Evolutionary conservation across 1,284 basidiomycete genomes (phyloP), one percentile per base, ranked within the genome.

Genomic region (Ganoderma leucocontextum): DNA sequence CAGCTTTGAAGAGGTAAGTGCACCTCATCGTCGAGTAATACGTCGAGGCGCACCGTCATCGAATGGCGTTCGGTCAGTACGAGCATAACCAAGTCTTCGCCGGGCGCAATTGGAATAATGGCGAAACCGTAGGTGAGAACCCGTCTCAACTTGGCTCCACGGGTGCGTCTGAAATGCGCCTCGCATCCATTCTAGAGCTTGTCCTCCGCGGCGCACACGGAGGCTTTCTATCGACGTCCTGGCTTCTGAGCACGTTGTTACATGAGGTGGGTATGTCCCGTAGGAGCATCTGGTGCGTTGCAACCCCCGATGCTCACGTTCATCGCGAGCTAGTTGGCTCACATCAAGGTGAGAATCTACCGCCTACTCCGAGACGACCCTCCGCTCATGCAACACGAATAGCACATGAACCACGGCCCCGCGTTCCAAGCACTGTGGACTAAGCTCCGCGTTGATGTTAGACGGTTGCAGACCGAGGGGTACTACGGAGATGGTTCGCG

Each of bases 391-490:
- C 15, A n/a, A 9, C 9, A 2, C 22, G 15, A 17, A 35, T 64
- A 94, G 92, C 89, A 94, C 78, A 91, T 91, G 91, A 85, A 94
- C 74, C 93, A 95, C 73, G 90, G 91, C 0, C 81, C 87, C 5
- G 86, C 82, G 0, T 95, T 95, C 77, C 92, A 94, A 80, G 83
- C 86, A 19, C 82, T 94, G 3, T 93, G 92, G 90, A 82, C 80
- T 42, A 86, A 84, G 69, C 84, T 95, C 12, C 81, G 86, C 35
- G 78, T 78, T 44, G 91, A 95, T 76, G 90, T 94, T 13, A 81
- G 86, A 35, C 83, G 82, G n/a, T 81, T 94, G 22, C 92, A 93
- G 75, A 81, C 80, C 60, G 87, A 83, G 77, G 92, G 91, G 19
- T 95, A 95, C 76, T 94, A 90, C 69, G 93, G 93, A 0, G 92